A percentile compares a stretch with the other conserved stretches of the same genome.
Evolutionary conservation across 805 yeast genomes (phyloP).

Genomic region (Lipomyces spencermartinsiae): DNA sequence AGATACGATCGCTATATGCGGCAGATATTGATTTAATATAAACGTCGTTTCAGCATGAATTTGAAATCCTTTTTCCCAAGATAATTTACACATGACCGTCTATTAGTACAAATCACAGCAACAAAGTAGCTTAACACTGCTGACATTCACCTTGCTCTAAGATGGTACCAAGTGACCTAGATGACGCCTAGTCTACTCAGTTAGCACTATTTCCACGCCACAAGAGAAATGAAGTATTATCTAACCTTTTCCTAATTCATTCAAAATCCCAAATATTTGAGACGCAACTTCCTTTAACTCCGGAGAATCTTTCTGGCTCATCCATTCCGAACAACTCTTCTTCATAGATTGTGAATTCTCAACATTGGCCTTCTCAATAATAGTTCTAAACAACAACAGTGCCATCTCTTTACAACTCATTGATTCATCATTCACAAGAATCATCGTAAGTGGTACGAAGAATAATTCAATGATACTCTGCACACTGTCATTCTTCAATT

Average conservation of each 20-base stretch:
- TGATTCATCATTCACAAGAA: conserved; percentile 76
- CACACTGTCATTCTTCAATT: conserved; percentile 60
- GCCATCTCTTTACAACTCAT: conserved; percentile 87
- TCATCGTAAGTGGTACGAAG: conserved; percentile 81
- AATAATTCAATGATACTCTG: conserved; percentile 71
- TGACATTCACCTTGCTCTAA: not conserved
- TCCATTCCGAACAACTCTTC: conserved; percentile 33
- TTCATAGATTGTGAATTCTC: conserved; percentile 39
- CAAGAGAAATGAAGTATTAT: not conserved
- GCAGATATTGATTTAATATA: too few relatives aligned
- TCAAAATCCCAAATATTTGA: conserved; percentile 20
- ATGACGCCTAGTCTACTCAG: not conserved
- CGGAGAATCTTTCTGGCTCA: conserved; percentile 45
- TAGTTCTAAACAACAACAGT: conserved; percentile 59
- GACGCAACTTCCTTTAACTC: conserved; percentile 49
- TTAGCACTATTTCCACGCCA: not conserved
- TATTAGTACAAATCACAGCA: not conserved
- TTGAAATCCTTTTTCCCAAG: too few relatives aligned
- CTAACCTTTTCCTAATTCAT: conserved; percentile 13
- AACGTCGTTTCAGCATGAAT: too few relatives aligned
- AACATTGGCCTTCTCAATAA: conserved; percentile 58
- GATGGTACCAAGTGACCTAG: not conserved
- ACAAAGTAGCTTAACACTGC: not conserved
- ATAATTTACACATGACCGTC: too few relatives aligned
- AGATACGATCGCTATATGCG: too few relatives aligned